Evolutionary conservation across 2,329 filamentous ascomycete species (phyloP).

Genomic region (Daldinia sp.): DNA sequence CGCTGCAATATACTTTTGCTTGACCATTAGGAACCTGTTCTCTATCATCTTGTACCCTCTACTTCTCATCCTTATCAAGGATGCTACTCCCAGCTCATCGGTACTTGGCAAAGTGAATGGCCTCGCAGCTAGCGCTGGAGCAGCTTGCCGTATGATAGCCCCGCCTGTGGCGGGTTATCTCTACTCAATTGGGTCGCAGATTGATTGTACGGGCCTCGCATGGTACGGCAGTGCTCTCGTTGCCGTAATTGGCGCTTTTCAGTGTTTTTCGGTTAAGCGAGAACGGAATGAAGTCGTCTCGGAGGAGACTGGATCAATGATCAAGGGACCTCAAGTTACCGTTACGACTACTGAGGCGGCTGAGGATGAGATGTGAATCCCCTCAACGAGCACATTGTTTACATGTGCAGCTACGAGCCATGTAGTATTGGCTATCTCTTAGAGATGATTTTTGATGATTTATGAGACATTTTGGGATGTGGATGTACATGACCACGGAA

Average conservation of each 20-base stretch:
- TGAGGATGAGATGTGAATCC: constrained; percentile 27
- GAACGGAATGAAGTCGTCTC: constrained; percentile 37
- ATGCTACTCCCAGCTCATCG: constrained; percentile 68
- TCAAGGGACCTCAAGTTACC: constrained; percentile 12
- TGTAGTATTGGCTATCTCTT: neutral
- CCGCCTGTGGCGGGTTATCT: constrained; percentile 73
- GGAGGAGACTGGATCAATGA: constrained; percentile 29
- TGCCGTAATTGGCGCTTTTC: constrained; percentile 67
- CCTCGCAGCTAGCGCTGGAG: constrained; percentile 73
- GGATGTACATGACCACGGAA: constrained; percentile 12
- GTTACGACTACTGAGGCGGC: constrained; percentile 34
- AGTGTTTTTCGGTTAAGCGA: constrained; percentile 68
- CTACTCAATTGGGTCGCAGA: constrained; percentile 69
- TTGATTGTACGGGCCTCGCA: constrained; percentile 70
- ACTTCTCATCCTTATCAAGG: constrained; percentile 75
- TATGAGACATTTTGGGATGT: constrained; percentile 19
- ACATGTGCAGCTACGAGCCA: neutral
- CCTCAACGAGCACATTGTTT: neutral
- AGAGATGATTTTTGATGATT: constrained; percentile 23
- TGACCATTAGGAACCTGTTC: constrained; percentile 70
- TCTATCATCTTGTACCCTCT: constrained; percentile 75
- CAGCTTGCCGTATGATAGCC: constrained; percentile 75
- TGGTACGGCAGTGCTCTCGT: constrained; percentile 73
- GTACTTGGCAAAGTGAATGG: constrained; percentile 75
- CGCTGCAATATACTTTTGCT: constrained; percentile 68